Base-by-base conservation (phyloP, 2,329 filamentous ascomycete genomes). In the Fusarium begoniae region DNA sequence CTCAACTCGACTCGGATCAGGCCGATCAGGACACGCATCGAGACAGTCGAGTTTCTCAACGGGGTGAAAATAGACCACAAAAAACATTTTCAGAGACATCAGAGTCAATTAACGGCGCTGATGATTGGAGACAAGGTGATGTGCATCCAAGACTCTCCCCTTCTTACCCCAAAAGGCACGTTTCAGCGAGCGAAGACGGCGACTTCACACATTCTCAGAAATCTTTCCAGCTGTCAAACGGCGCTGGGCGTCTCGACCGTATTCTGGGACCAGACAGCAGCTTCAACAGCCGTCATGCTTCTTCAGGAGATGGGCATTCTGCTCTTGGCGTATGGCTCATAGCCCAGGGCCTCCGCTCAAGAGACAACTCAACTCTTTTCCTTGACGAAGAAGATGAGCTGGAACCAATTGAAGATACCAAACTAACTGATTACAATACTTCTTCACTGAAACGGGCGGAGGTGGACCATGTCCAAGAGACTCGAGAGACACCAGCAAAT, bases 261-360 rank as follows among this genome's bases (percentile, higher is more conserved):
- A 72, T 77, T 50, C 24, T 78, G 54, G 74, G 66, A 13, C 76
- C 70, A 37, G 70, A 74, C 20, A 78, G 75, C 40, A 79, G 80
- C 22, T 81, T 82, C 55, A 77, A 76, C 32, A 79, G 77, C 48
- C 77, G 76, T 5, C 77, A 76, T 37, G 77, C 75, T 40, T 80
- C 81, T 12, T 79, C 80, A 40, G 76, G 72, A 63, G 82, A 83
- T 43, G 78, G 78, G 18, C 79, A 81, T 51, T 82, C 82, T n/a
- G 75, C 79, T 13, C 76, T 84, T 56, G 78, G 79, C 11, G 76
- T 82, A 28, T 84, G 82, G 82, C 79, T 84, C n/a, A 81, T 80
- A 40, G 77, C 81, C 13, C 82, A 84, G 63, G 73, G 77, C 13
- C 66, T 82, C 26, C 74, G 75, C 47, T 78, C 79, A 8, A 70